These are phyloP conservation scores for Hypoxylon rubiginosum DNA, from an alignment of 2,329 filamentous ascomycete genomes.

Conservation along the genomic window DNA sequence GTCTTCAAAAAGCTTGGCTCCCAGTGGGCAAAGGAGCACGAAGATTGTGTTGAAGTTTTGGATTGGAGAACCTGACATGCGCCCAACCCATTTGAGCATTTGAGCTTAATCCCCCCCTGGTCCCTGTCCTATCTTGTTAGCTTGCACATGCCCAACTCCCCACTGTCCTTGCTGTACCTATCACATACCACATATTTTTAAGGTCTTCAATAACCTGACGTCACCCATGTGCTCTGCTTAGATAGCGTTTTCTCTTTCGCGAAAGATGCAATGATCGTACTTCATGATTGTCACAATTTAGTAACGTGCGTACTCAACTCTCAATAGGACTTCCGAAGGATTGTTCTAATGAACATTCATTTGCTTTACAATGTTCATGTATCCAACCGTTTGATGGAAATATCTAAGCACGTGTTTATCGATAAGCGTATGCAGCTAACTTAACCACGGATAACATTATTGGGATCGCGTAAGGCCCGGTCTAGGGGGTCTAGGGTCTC, in stretches of 20 bases:
- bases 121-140: neutral
- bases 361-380: neutral
- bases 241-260: neutral
- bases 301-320: neutral
- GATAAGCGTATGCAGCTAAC: conserved; percentile 24
- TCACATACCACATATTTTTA: conserved; percentile 30
- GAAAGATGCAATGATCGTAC: neutral
- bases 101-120: neutral
- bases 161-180: conserved; percentile 33
- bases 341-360: neutral
- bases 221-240: conserved; percentile 13
- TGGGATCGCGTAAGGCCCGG: conserved; percentile 3
- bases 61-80: conserved; percentile 29
- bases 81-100: conserved; percentile 20
- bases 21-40: conserved; percentile 4
- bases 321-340: neutral
- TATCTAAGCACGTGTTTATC: conserved; percentile 37
- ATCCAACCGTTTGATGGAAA: conserved; percentile 2
- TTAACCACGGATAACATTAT: neutral
- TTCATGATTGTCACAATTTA: neutral
- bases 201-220: conserved; percentile 29
- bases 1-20: conserved; percentile 18
- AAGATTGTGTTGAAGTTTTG: conserved; percentile 14
- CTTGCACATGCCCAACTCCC: conserved; percentile 16
- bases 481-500: conserved; percentile 38